These are phyloP conservation scores for Penicillium alfredii DNA, from an alignment of 495 filamentous ascomycete species.

Conservation along the genomic window DNA sequence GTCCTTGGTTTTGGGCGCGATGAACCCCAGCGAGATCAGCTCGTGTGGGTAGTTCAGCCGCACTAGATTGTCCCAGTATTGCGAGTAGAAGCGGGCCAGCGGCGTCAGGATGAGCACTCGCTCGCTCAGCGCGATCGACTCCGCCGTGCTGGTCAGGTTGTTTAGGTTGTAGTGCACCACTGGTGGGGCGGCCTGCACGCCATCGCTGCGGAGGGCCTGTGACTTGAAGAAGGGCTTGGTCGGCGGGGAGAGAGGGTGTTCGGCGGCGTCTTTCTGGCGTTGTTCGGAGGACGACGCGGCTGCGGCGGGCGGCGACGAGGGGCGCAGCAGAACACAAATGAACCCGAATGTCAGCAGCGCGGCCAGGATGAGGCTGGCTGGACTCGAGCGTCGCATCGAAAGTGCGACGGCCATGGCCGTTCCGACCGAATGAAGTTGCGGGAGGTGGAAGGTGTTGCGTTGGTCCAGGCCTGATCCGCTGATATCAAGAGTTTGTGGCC, in stretches of 20 bases:
- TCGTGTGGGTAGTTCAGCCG: slow-evolving; percentile 85
- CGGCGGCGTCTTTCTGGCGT: slow-evolving; percentile 55
- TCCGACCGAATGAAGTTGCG: neutral
- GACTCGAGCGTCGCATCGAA: slow-evolving; percentile 60
- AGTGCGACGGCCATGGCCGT: slow-evolving; percentile 48
- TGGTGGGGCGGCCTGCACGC: slow-evolving; percentile 63
- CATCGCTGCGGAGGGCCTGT: slow-evolving; percentile 48
- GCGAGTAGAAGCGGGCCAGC: slow-evolving; percentile 84
- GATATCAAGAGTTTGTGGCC: neutral
- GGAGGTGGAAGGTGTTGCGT: neutral
- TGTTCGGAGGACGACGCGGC: slow-evolving; percentile 32
- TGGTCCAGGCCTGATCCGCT: neutral
- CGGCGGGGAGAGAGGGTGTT: slow-evolving; percentile 73
- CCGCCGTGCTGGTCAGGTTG: slow-evolving; percentile 72
- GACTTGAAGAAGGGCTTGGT: slow-evolving; percentile 75
- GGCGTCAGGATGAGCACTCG: slow-evolving; percentile 89
- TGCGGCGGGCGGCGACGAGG: slow-evolving; percentile 33
- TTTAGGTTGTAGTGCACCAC: slow-evolving; percentile 93
- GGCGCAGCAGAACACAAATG: slow-evolving; percentile 57
- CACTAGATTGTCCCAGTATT: slow-evolving; percentile 93
- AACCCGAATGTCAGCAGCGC: slow-evolving; percentile 57
- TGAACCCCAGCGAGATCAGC: slow-evolving; percentile 91
- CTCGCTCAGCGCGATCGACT: slow-evolving; percentile 72
- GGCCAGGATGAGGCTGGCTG: slow-evolving; percentile 59
- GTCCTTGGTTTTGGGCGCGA: slow-evolving; percentile 83